Evolutionary conservation across 2,329 filamentous ascomycete species (phyloP), one percentile per base, ranked within the genome.

Genomic region (Diaporthe batatas): DNA sequence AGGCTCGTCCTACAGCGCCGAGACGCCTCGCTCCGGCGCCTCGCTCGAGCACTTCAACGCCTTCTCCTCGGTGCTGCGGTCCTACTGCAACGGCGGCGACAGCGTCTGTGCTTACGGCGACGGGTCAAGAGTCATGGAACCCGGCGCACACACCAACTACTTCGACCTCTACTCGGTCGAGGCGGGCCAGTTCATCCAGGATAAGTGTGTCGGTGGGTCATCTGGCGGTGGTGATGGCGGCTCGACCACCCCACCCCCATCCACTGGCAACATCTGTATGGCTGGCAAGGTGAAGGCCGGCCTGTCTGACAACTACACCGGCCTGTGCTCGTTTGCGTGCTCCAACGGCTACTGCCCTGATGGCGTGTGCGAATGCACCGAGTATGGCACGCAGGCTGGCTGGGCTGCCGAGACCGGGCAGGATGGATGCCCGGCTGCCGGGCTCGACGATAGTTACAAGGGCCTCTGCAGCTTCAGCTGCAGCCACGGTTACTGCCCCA

Each of bases 381-480:
- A 57, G 54, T n/a, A n/a, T 16, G 68, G 68, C 25, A 59, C 68
- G n/a, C 42, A 51, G 54, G 47, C 44, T 11, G 32, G 29, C 42
- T 57, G 39, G 32, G 42, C 42, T 29, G 44, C 25, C 12, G 47
- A 32, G n/a, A 6, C n/a, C 7, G 68, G 62, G 1, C 62, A 70
- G 68, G 42, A 70, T 11, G 68, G 68, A 2, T 70, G 68, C 44
- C 68, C 68, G 32, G 54, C 57, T 42, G 29, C 14, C 16, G 68
- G 68, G 39, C 68, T 70, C 29, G 54, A 70, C 36, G 54, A 70
- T 7, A 59, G 68, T 42, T 70, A 70, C 39, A 49, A 44, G n/a
- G 68, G 68, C 4, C 68, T 70, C 16, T 70, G 68, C 68, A 70
- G 68, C 54, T 70, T 58, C 29, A 58, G 55, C 39, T 70, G 68